Evolutionary conservation across 2,329 filamentous ascomycete species (phyloP), one percentile per base, ranked within the genome.

Genomic region (Niveomyces coronatus): DNA sequence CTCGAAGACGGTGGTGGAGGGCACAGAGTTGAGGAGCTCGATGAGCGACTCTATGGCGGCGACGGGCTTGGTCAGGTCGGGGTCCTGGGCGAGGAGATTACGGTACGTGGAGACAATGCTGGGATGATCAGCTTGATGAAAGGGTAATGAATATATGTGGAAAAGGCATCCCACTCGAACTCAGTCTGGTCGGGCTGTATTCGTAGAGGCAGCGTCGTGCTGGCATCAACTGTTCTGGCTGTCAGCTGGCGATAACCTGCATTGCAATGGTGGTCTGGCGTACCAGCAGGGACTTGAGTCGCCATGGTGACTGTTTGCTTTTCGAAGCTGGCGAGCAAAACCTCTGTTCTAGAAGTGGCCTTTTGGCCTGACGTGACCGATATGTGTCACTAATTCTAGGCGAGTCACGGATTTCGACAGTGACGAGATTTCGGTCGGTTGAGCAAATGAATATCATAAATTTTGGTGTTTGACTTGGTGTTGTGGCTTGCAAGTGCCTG

Each of bases 1-100:
- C 67, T 98, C 91, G 63, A 83, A 89, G 51, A 94, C 85, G 41
- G 91, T 98, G 16, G 80, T 83, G 6, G 86, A 81, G 45, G 80
- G 79, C 31, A 80, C 83, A 46, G 82, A 74, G 53, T 82, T 80
- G 43, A 96, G 82, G 44, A 91, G 81, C 54, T 82, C 77, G 49
- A 96, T 91, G 43, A 98, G 73, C 19, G 87, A 80, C 64, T 94
- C 85, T 55, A 94, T 94, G 42, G 88, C 87, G 15, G 91, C 91
- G 39, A 98, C 85, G 45, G 91, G 88, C 76, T 94, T 95, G 24
- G 89, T 95, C 37, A 96, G 73, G 45, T 94, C 85, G 9, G 82
- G 72, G 57, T 96, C 87, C 36, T 70, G 65, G 44, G 62, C 57
- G 35, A 77, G 69, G 42, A 76, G 66, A 43, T 61, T 59, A 47